Base-by-base conservation (phyloP, 2,329 filamentous ascomycete genomes). In the Neonectria ditissima region DNA sequence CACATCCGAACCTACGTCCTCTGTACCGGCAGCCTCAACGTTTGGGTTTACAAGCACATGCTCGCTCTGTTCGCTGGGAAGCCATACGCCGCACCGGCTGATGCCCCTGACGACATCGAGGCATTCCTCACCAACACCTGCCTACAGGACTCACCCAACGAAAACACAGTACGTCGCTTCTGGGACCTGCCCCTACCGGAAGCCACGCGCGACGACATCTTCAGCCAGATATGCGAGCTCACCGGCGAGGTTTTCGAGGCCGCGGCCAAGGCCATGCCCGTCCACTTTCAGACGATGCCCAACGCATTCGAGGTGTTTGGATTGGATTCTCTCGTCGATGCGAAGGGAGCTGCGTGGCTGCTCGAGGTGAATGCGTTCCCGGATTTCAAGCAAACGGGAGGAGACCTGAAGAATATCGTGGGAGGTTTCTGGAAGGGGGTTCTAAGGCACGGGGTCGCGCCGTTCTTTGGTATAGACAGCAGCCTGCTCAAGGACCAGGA, bases 351-450 rank as follows among this genome's bases (percentile, higher is more conserved):
- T 4, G 87, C 89, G 4, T 97, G 90, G 89, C 77, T 99, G 73
- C 81, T 99, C 60, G 96, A 99, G 81, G 87, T 97, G 32, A 99
- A 99, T 81, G 93, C 95, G 0, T 99, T 97, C 79, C 96, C 96
- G 10, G 96, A 99, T 80, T 98, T 98, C 75, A 89, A 87, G 74
- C 95, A 98, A 86, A 97, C 94, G 16, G 96, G 96, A 9, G 94
- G 93, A 0, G 90, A 92, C 60, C 79, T 97, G 68, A 88, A 85
- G 75, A 86, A 81, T 0, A 79, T 98, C 43, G 90, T 99, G 24
- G 86, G 83, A 20, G 91, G 89, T 8, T 83, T 99, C 69, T 96
- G 97, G 84, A 85, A 88, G 72, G 91, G 88, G 11, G 90, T 93
- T 22, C 83, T 97, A 44, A 83, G 88, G 59, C 80, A 86, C 67